Conservation (phyloP, 2,329 filamentous ascomycete species). For the Xenosphaeropsis pyriputrescens region DNA sequence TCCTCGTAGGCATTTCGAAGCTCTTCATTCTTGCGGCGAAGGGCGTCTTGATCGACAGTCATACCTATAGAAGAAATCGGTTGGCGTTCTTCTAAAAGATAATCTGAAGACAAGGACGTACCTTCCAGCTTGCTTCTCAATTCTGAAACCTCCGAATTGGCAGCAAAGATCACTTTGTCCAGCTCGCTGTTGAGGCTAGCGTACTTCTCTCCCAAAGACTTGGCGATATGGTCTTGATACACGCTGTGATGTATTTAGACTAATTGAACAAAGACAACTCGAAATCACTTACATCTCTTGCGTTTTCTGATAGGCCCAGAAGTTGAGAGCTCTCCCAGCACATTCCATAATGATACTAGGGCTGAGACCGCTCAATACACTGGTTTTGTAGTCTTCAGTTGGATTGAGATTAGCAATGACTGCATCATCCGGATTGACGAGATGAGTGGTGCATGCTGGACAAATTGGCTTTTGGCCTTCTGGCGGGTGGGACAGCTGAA, state of each 20-base stretch:
- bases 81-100: too few species aligned
- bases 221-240: conserved; percentile 65
- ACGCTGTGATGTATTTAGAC: conserved; percentile 29
- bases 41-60: conserved; percentile 42
- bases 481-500: conserved; percentile 40
- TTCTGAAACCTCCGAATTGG: conserved; percentile 55
- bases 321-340: conserved; percentile 61
- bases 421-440: conserved; percentile 62
- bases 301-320: conserved; percentile 76
- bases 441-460: conserved; percentile 57
- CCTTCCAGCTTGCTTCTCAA: conserved; percentile 51
- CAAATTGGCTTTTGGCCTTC: conserved; percentile 41
- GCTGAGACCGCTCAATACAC: conserved; percentile 66
- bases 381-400: conserved; percentile 81
- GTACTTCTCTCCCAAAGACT: conserved; percentile 60
- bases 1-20: conserved; percentile 51
- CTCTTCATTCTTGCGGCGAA: conserved; percentile 60
- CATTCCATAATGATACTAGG: conserved; percentile 79
- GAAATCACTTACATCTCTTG: conserved; percentile 60
- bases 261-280: conserved; percentile 7
- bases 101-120: conserved; percentile 19
- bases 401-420: conserved; percentile 59
- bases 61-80: conserved; percentile 26
- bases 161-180: conserved; percentile 60
- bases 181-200: conserved; percentile 46